Percentiles rank a stretch among this genome's conserved stretches.
phyloP scores from a whole-genome alignment of 2,329 filamentous ascomycete genomes.

The Sporothrix brasiliensis region DNA sequence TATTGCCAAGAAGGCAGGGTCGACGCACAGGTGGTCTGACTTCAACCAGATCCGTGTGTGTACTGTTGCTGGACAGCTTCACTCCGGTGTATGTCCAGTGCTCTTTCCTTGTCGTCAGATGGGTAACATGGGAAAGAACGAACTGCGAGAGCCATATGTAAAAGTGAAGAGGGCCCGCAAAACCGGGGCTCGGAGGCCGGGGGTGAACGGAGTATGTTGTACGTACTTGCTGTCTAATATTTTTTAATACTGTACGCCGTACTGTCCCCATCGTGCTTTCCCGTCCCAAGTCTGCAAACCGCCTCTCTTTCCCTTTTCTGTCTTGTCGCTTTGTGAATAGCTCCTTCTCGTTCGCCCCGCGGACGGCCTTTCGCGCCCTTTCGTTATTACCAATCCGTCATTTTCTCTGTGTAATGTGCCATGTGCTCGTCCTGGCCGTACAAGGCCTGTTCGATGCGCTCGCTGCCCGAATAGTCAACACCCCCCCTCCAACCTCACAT shows the following conservation, averaged over 20 bases:
- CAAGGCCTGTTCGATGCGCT: background rate
- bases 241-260: slow-evolving; percentile 6
- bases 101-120: background rate
- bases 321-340: slow-evolving; percentile 23
- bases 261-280: slow-evolving; percentile 24
- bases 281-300: slow-evolving; percentile 3
- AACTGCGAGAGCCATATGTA: background rate
- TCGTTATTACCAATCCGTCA: slow-evolving; percentile 26
- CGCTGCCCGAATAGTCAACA: slow-evolving; percentile 18
- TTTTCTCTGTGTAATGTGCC: background rate
- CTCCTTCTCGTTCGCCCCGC: slow-evolving; percentile 21
- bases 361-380: slow-evolving; percentile 23
- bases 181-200: slow-evolving; percentile 27
- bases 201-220: background rate
- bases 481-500: slow-evolving; percentile 22
- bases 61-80: background rate
- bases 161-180: slow-evolving; percentile 5
- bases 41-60: background rate
- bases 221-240: background rate
- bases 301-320: slow-evolving; percentile 25
- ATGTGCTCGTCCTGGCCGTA: background rate
- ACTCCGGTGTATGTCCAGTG: background rate
- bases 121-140: background rate
- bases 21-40: slow-evolving; percentile 23
- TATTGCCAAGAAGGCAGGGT: background rate